Evolutionary conservation across 768 basidiomycete species (phyloP).

Genomic region (Steccherinum ochraceum): DNA sequence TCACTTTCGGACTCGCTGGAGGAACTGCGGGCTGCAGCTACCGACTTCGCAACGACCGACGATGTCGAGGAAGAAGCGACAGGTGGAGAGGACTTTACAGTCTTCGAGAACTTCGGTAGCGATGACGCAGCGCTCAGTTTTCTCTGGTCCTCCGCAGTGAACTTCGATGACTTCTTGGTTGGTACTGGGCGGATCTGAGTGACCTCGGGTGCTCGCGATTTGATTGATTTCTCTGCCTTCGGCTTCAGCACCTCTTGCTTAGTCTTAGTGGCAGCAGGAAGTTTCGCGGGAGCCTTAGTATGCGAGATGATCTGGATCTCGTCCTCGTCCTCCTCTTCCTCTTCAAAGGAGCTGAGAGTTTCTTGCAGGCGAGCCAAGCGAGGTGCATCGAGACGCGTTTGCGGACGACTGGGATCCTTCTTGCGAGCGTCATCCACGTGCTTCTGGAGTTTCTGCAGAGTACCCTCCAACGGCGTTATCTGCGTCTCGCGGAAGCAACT

Average conservation of each 20-base stretch:
- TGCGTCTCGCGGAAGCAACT: conserved; percentile 64
- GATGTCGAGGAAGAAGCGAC: conserved; percentile 8
- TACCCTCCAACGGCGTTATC: conserved; percentile 47
- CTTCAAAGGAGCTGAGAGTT: conserved; percentile 55
- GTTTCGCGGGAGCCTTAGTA: conserved; percentile 12
- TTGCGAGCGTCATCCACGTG: conserved; percentile 55
- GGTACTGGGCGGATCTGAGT: background rate
- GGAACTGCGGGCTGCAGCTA: conserved; percentile 20
- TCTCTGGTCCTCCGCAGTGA: conserved; percentile 26
- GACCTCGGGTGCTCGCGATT: background rate
- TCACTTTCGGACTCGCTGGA: conserved; percentile 45
- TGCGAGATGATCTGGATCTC: conserved; percentile 51
- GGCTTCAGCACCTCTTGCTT: conserved; percentile 4
- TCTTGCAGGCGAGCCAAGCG: conserved; percentile 64
- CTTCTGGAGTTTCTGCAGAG: conserved; percentile 61
- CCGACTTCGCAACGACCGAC: conserved; percentile 12
- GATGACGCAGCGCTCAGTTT: conserved; percentile 29
- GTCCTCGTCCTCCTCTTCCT: conserved; percentile 49
- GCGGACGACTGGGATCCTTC: conserved; percentile 35
- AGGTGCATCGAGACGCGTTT: conserved; percentile 49
- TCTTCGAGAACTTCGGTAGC: conserved; percentile 39
- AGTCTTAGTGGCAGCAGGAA: background rate
- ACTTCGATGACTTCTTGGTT: conserved; percentile 10
- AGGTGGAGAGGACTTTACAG: conserved; percentile 9
- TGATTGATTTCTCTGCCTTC: conserved; percentile 7